Conservation (phyloP, 176 grass and related monocot genomes). For the Cymbopogon citratus region DNA sequence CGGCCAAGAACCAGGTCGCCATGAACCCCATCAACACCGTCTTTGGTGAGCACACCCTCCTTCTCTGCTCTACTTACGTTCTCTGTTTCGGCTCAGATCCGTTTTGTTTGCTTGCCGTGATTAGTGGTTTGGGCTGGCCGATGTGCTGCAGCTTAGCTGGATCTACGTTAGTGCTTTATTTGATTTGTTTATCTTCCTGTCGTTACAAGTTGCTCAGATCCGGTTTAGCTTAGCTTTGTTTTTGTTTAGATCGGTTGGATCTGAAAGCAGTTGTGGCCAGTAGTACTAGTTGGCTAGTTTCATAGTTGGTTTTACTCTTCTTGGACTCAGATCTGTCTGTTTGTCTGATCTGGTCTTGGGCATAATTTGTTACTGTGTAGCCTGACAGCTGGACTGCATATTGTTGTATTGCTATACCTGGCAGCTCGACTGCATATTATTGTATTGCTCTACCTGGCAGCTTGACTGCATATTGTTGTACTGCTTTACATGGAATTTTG, state of each 20-base stretch:
- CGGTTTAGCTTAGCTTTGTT: background rate
- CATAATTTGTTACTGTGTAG: too few species aligned
- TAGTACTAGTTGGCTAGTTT: background rate
- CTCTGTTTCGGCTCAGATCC: background rate
- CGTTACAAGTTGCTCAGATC: background rate
- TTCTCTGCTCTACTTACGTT: background rate
- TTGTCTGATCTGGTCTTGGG: background rate
- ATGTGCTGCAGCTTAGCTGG: background rate
- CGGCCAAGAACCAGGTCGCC: constrained; percentile 77
- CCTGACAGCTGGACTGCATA: background rate
- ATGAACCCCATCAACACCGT: constrained; percentile 80
- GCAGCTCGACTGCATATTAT: background rate
- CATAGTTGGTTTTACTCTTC: background rate
- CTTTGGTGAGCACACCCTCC: constrained; percentile 38
- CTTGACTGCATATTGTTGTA: background rate
- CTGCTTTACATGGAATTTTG: background rate
- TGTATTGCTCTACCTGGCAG: background rate
- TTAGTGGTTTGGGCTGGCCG: background rate
- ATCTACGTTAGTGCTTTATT: background rate
- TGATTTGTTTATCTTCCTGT: too few species aligned
- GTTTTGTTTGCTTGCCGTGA: background rate
- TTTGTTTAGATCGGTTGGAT: background rate
- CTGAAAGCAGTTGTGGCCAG: background rate
- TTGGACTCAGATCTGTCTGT: background rate
- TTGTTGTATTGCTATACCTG: background rate